Evolutionary conservation across 352 stramenopile species (phyloP).

Genomic region (Pythium volutum): DNA sequence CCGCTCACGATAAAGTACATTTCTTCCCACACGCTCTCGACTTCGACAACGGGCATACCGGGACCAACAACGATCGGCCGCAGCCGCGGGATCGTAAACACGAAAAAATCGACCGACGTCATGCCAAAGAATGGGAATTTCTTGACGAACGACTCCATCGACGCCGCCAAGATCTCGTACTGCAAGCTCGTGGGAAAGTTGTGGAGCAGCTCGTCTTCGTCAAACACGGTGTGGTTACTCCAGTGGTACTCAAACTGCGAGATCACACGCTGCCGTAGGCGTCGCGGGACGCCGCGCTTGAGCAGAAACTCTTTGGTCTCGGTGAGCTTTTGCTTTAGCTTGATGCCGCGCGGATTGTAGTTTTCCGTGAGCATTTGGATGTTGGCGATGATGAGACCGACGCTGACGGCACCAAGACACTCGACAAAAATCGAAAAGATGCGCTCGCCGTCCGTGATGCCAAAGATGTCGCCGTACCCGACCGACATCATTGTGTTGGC

Average conservation of each 20-base stretch:
- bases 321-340: conserved; percentile 68
- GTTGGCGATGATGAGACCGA: conserved; percentile 92
- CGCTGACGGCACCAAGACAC: conserved; percentile 79
- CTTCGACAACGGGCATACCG: conserved; percentile 62
- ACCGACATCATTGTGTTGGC: conserved; percentile 93
- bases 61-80: conserved; percentile 59
- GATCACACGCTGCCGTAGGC: conserved; percentile 62
- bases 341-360: conserved; percentile 78
- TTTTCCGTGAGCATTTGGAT: conserved; percentile 92
- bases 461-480: conserved; percentile 89
- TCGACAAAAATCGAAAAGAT: conserved; percentile 86
- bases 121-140: conserved; percentile 75
- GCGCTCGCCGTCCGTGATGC: conserved; percentile 72
- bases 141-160: conserved; percentile 75
- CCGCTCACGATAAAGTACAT: conserved; percentile 69
- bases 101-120: conserved; percentile 75
- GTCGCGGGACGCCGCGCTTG: conserved; percentile 59
- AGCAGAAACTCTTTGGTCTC: conserved; percentile 82
- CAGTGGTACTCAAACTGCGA: conserved; percentile 85
- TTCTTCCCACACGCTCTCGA: conserved; percentile 79
- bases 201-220: conserved; percentile 59
- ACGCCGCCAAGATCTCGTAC: conserved; percentile 77
- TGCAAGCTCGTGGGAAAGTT: conserved; percentile 69
- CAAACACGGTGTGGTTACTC: conserved; percentile 67
- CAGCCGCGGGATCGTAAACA: conserved; percentile 55